These are phyloP conservation scores for Cytospora leucostoma DNA, from an alignment of 2,329 filamentous ascomycete species.

Conservation along the genomic window DNA sequence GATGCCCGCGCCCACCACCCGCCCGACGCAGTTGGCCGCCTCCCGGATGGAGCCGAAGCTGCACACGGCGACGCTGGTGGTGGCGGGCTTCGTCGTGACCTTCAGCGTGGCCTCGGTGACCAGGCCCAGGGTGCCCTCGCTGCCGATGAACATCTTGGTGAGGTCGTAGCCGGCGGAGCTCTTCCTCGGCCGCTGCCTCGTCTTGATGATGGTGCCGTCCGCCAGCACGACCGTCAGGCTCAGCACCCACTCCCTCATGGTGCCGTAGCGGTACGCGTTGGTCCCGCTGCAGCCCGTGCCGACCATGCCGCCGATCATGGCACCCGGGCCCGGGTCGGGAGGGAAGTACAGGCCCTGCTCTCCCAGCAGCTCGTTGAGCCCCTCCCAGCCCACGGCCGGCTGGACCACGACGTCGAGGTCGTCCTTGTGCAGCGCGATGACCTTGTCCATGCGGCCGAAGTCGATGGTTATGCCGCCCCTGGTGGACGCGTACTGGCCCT, in stretches of 20 bases:
- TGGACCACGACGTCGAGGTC: slow-evolving; percentile 76
- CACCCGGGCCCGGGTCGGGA: slow-evolving; percentile 79
- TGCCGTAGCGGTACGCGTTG: slow-evolving; percentile 82
- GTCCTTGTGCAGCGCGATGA: slow-evolving; percentile 74
- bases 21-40: slow-evolving; percentile 77
- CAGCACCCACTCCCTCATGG: slow-evolving; percentile 86
- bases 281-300: slow-evolving; percentile 69
- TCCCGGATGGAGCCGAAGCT: slow-evolving; percentile 60
- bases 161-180: slow-evolving; percentile 91
- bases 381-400: slow-evolving; percentile 76
- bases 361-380: slow-evolving; percentile 69
- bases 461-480: slow-evolving; percentile 83
- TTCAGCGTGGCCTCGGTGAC: slow-evolving; percentile 91
- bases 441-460: slow-evolving; percentile 81
- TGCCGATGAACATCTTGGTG: slow-evolving; percentile 85
- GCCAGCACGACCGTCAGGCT: slow-evolving; percentile 80
- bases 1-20: slow-evolving; percentile 77
- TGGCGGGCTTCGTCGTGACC: slow-evolving; percentile 77
- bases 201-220: slow-evolving; percentile 86
- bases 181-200: slow-evolving; percentile 55
- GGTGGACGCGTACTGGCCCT: slow-evolving; percentile 86
- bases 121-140: slow-evolving; percentile 86
- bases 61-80: slow-evolving; percentile 77
- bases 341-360: slow-evolving; percentile 78
- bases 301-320: slow-evolving; percentile 82